Evolutionary conservation across 2,329 filamentous ascomycete genomes (phyloP), one percentile per base, ranked within the genome.

Genomic region (Colletotrichum sp.): DNA sequence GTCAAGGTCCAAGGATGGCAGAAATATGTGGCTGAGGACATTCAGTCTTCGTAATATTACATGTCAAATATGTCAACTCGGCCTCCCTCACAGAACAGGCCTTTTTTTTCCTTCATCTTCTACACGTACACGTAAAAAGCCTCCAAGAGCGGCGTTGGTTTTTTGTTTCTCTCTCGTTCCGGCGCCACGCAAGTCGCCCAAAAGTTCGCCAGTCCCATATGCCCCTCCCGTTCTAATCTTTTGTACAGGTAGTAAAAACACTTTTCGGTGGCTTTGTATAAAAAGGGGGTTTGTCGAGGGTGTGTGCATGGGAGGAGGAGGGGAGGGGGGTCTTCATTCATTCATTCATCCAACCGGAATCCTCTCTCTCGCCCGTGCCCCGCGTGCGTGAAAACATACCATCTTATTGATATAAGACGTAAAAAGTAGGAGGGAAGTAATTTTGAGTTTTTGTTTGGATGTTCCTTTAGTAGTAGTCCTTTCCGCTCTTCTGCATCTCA

Each of bases 401-500:
- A 18, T 30, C 36, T 15, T 2, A 65, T 30, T 38, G 38, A 12
- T 60, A 9, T 24, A 28, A 15, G 56, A 30, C 2, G 52, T 48
- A 48, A 7, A 43, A 24, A 15, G 34, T 61, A 8, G 43, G 36
- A 38, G 28, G 10, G 43, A 52, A 52, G 43, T 52, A 8, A 5
- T 62, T 21, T 62, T 21, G 30, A 3, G n/a, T 16, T 62, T 8
- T 36, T n/a, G 13, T 24, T 43, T 15, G 30, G 38, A 30, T 61
- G 52, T 32, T 64, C 2, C 21, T 48, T 86, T 86, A 92, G 79
- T 91, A 90, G 85, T 90, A 98, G 87, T 99, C 97, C 82, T 97
- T 92, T 71, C 95, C 96, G 84, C 95, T 97, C 93, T 99, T 99
- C 86, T 99, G 97, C 89, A 99, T 92, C 88, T 99, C 97, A 83